Evolutionary conservation across 768 basidiomycete genomes (phyloP).

Genomic region (Suillus subaureus): DNA sequence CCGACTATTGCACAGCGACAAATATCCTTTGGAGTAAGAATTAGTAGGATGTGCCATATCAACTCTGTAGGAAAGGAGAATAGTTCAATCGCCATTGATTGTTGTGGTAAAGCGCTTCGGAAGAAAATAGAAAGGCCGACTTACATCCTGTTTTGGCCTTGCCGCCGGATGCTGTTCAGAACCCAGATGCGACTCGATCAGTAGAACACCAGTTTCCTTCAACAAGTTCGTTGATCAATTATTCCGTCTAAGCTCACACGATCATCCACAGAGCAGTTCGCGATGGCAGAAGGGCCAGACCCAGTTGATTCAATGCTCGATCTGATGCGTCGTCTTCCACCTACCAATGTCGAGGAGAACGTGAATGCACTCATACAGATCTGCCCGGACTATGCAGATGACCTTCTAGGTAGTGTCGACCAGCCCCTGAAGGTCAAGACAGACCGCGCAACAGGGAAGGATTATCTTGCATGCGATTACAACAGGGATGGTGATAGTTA

Average conservation of each 20-base stretch:
- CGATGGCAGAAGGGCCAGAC: conserved; percentile 56
- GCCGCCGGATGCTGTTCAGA: not conserved
- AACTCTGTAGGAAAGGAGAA: not conserved
- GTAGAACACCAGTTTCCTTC: not conserved
- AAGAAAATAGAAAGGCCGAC: not conserved
- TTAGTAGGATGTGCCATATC: not conserved
- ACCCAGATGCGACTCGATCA: not conserved
- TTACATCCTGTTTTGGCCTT: conserved; percentile 1
- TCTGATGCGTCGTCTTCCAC: conserved; percentile 94
- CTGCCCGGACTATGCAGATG: conserved; percentile 93
- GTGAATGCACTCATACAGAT: conserved; percentile 78
- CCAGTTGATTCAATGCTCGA: conserved; percentile 93
- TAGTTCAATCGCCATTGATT: not conserved
- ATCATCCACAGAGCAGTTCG: conserved; percentile 9
- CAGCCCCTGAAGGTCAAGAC: conserved; percentile 86
- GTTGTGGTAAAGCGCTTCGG: not conserved
- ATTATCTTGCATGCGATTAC: conserved; percentile 94
- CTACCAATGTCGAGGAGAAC: conserved; percentile 85
- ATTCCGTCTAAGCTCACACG: not conserved
- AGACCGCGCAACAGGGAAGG: conserved; percentile 80
- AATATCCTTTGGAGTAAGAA: not conserved
- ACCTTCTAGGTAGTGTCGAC: conserved; percentile 93
- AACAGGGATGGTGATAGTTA: conserved; percentile 92
- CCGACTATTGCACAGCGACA: not conserved
- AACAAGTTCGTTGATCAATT: not conserved